Conservation (phyloP, 306 rosid genomes). For the Castanospermum australe region DNA sequence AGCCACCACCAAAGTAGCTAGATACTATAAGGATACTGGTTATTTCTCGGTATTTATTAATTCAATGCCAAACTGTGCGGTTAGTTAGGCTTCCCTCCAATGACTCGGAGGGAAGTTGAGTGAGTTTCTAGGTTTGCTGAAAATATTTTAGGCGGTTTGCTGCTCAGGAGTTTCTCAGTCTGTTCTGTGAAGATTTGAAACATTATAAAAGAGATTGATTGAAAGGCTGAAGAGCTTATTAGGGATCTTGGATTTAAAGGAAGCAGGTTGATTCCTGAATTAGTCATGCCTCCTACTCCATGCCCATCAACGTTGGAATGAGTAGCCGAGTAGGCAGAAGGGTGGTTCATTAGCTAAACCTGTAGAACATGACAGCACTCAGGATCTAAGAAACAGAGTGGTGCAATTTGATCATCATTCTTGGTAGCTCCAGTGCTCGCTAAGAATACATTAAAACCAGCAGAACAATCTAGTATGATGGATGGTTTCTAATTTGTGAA, state of each 20-base stretch:
- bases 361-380: background rate
- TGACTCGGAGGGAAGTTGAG: background rate
- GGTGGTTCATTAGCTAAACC: background rate
- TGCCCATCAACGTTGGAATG: background rate
- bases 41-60: background rate
- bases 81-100: too few relatives aligned
- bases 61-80: background rate
- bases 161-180: background rate
- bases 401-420: background rate
- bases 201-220: background rate
- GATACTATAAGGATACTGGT: background rate
- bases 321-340: too few relatives aligned
- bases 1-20: background rate
- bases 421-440: background rate
- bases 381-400: background rate
- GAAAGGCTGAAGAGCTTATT: background rate
- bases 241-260: background rate
- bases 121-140: background rate
- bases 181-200: background rate
- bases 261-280: background rate
- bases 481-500: background rate
- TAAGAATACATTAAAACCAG: background rate
- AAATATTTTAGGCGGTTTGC: background rate
- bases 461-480: background rate
- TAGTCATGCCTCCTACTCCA: background rate